A percentile compares a stretch with the other conserved stretches of the same genome.
Evolutionary conservation across 2,329 filamentous ascomycete genomes (phyloP).

Genomic region (Fusarium nisikadoi): DNA sequence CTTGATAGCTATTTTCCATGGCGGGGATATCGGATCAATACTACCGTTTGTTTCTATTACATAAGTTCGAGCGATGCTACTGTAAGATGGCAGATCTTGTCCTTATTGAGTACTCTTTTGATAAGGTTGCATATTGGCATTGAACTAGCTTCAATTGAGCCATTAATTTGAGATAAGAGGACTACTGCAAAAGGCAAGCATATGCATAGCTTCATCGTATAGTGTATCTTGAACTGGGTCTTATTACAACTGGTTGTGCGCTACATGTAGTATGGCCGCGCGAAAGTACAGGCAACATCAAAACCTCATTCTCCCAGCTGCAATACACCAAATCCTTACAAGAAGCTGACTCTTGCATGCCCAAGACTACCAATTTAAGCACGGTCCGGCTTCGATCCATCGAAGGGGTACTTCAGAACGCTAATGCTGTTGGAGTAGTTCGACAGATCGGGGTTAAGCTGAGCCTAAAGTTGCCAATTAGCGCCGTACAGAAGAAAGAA

Average conservation of each 20-base stretch:
- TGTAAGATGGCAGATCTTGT: accelerated
- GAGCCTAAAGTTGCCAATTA: neutral
- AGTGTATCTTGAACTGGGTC: neutral
- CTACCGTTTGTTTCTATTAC: neutral
- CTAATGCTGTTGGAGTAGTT: neutral
- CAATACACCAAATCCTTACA: neutral
- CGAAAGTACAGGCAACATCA: neutral
- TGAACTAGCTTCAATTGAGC: neutral
- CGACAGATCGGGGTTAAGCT: neutral
- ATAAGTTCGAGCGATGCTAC: neutral
- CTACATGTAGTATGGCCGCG: no score
- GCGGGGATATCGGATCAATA: neutral
- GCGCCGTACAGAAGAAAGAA: accelerated
- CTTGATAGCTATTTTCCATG: neutral
- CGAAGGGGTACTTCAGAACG: neutral
- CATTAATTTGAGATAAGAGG: neutral
- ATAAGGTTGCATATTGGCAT: neutral
- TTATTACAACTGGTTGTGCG: neutral
- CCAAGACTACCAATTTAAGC: neutral
- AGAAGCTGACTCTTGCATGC: accelerated
- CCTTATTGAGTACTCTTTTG: neutral
- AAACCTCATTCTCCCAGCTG: neutral
- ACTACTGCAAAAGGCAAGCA: accelerated
- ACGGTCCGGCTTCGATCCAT: slow-evolving; percentile 7
- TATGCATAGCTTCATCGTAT: neutral